phyloP scores from a whole-genome alignment of 768 basidiomycete species.

The Agrocybe praecox region DNA sequence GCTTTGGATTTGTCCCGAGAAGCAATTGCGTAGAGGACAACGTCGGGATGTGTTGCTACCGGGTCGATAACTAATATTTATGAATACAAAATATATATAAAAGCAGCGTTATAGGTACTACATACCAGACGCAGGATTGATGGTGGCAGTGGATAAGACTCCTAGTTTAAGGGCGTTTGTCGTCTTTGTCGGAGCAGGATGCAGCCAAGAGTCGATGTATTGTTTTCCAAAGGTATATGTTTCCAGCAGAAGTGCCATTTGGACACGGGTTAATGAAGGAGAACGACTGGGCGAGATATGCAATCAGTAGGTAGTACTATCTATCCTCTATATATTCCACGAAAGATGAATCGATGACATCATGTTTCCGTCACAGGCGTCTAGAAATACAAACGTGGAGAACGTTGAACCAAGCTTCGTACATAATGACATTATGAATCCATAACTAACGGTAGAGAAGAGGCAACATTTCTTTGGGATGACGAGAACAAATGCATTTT shows the following conservation, averaged over 20 bases:
- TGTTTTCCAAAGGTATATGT: conserved; percentile 23
- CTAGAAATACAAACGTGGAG: too few species aligned
- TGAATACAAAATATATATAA: neutral
- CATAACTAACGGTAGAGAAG: too few species aligned
- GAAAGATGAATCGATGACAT: too few species aligned
- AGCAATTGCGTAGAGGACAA: conserved; percentile 31
- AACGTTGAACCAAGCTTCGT: too few species aligned
- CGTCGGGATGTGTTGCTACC: conserved; percentile 28
- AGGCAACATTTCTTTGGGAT: too few species aligned
- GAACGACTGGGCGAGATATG: too few species aligned
- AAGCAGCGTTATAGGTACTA: neutral
- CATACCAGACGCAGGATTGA: conserved; percentile 25
- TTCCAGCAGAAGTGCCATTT: conserved; percentile 27
- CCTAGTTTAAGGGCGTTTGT: conserved; percentile 26
- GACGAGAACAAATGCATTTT: too few species aligned
- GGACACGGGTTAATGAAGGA: neutral
- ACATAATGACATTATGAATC: too few species aligned
- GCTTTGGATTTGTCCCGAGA: conserved; percentile 37
- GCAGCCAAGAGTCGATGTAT: conserved; percentile 22
- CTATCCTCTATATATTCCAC: neutral
- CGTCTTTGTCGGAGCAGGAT: conserved; percentile 20
- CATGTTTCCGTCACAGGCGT: too few species aligned
- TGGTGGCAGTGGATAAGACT: conserved; percentile 26
- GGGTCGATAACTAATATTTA: conserved; percentile 26
- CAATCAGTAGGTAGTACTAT: too few species aligned